These are phyloP conservation scores for Glonium stellatum DNA, from an alignment of 495 filamentous ascomycete genomes.

Conservation along the genomic window DNA sequence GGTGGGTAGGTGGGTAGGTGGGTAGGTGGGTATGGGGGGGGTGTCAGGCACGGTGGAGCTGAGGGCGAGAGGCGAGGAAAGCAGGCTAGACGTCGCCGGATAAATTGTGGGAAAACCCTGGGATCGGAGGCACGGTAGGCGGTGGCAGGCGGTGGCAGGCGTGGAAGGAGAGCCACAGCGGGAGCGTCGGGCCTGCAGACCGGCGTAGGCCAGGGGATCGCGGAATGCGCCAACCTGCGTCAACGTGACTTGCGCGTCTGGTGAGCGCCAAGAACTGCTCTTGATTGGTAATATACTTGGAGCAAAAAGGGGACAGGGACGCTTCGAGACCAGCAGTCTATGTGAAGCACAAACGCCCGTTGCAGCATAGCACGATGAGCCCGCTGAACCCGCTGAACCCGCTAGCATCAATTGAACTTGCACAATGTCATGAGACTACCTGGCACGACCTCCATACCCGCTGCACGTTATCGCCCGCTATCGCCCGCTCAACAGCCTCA, in stretches of 20 bases:
- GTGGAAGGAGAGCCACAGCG: constrained; percentile 6
- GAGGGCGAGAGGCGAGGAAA: not conserved
- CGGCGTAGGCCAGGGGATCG: too few species aligned
- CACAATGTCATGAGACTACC: not conserved
- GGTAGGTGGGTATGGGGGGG: not conserved
- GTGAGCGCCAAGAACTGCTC: too few species aligned
- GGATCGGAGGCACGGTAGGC: not conserved
- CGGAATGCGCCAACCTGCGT: constrained; percentile 3
- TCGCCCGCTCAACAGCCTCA: not conserved
- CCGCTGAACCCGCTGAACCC: not conserved
- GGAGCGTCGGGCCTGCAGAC: constrained; percentile 20
- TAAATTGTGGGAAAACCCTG: not conserved
- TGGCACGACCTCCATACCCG: not conserved
- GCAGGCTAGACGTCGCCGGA: not conserved
- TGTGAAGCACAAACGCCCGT: not conserved
- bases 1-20: too few species aligned
- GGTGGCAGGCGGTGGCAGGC: too few species aligned
- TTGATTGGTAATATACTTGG: constrained; percentile 4
- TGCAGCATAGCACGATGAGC: not conserved
- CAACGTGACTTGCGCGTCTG: constrained; percentile 16
- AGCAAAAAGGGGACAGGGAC: constrained; percentile 1
- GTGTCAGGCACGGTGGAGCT: not conserved
- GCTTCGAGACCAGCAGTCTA: not conserved
- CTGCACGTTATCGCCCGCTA: not conserved
- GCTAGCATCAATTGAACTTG: not conserved